Evolutionary conservation across 2,329 filamentous ascomycete species (phyloP), one percentile per base, ranked within the genome.

Genomic region (Pseudogymnoascus sp.): DNA sequence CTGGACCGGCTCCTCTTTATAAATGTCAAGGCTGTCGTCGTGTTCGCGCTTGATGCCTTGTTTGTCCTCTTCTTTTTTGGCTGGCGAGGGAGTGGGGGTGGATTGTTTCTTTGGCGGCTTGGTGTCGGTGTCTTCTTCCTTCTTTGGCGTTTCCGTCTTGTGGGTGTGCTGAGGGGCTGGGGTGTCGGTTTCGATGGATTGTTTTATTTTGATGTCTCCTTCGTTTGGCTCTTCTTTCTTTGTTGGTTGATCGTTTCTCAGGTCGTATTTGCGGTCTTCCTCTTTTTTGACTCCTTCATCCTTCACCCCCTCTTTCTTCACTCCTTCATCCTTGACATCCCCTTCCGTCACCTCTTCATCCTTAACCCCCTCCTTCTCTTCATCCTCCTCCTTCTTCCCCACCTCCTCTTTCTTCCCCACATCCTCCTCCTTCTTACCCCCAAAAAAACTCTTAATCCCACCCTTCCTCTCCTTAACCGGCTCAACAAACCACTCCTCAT

Each of bases 381-480:
- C 43, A 30, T 34, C 30, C 18, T 59, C 54, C 47, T 60, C 22
- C 59, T 61, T 47, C 61, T 8, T 57, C 60, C 39, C 34, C 3
- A 11, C 28, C 14, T 59, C 32, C 20, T 59, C 61, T 30, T 35
- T 34, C 60, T 9, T 63, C 60, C 39, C 32, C 6, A 7, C n/a
- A n/a, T n/a, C n/a, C n/a, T n/a, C 28, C 20, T 59, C 32, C 20
- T 62, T 57, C 3, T 62, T 60, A n/a, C 64, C 64, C 57, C 84
- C 81, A 70, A 97, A 97, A 77, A 96, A 97, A 68, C 96, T 96
- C 50, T 89, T 89, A 72, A 97, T 97, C 66, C 94, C 97, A 58
- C 81, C 85, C 76, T 95, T 97, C 65, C 84, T 86, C 74, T 89
- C 95, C 68, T 89, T 82, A 34, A 97, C 76, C 0, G 93, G 93